phyloP scores from a whole-genome alignment of 345 rosid genomes.

The Psidium guajava region DNA sequence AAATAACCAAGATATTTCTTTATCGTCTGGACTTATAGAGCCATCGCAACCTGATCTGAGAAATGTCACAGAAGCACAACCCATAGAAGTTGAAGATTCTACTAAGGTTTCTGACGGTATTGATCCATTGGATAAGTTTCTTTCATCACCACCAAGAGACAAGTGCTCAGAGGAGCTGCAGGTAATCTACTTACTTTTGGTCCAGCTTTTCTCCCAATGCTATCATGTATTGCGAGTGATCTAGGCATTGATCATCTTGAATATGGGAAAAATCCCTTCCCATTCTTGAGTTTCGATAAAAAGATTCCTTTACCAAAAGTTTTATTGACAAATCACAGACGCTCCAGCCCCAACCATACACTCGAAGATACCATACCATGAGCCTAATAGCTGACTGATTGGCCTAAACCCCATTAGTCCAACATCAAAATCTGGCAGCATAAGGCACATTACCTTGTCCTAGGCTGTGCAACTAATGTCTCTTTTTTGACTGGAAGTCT shows the following conservation, averaged over 20 bases:
- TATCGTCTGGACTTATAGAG: slow-evolving; percentile 30
- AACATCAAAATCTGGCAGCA: neutral
- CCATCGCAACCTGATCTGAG: slow-evolving; percentile 19
- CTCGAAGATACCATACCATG: too few relatives aligned
- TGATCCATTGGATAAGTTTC: slow-evolving; percentile 65
- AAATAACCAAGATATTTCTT: slow-evolving; percentile 32
- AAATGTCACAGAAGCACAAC: slow-evolving; percentile 25
- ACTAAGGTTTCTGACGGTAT: slow-evolving; percentile 19
- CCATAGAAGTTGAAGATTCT: slow-evolving; percentile 23
- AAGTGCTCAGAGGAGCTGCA: slow-evolving; percentile 79
- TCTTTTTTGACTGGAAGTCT: neutral
- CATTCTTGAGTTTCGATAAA: too few relatives aligned
- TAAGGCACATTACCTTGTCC: neutral
- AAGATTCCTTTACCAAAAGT: too few relatives aligned
- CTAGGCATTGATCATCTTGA: neutral
- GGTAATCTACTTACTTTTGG: slow-evolving; percentile 27
- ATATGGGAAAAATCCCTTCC: neutral
- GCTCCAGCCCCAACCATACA: too few relatives aligned
- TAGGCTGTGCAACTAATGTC: neutral
- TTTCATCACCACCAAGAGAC: slow-evolving; percentile 46
- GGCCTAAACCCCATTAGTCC: neutral
- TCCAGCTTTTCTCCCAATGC: neutral
- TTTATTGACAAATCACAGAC: too few relatives aligned
- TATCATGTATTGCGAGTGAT: neutral
- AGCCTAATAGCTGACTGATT: neutral